These are phyloP conservation scores for Gregarina niphandrodes DNA, from an alignment of 169 alveolate genomes.

Conservation along the genomic window DNA sequence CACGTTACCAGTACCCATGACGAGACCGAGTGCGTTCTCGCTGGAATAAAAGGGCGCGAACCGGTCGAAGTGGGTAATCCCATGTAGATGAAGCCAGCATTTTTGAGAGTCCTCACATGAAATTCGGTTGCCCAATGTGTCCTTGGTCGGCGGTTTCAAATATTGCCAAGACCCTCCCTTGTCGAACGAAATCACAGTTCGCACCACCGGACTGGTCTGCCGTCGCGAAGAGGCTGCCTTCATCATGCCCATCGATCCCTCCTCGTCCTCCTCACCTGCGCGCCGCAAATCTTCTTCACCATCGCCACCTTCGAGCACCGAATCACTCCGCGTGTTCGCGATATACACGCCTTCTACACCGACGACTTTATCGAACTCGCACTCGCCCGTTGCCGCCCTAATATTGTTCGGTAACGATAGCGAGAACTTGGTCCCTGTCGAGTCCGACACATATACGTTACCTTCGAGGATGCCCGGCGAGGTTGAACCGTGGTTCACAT, in stretches of 20 bases:
- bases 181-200: conserved; percentile 80
- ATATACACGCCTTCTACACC: conserved; percentile 82
- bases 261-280: too few species aligned
- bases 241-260: too few species aligned
- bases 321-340: conserved; percentile 74
- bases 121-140: conserved; percentile 58
- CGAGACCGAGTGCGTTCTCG: conserved; percentile 81
- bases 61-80: too few species aligned
- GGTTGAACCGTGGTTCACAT: conserved; percentile 70
- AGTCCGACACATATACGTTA: conserved; percentile 71
- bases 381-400: conserved; percentile 60
- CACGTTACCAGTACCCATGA: conserved; percentile 81
- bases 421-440: conserved; percentile 69
- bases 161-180: conserved; percentile 96
- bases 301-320: too few species aligned
- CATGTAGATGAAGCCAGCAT: conserved; percentile 76
- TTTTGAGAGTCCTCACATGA: too few species aligned
- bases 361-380: conserved; percentile 76
- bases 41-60: conserved; percentile 78
- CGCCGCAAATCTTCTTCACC: too few species aligned
- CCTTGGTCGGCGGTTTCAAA: conserved; percentile 75
- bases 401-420: conserved; percentile 63
- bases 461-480: conserved; percentile 57
- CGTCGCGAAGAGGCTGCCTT: too few species aligned
- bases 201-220: too few species aligned